These are phyloP conservation scores for Aspergillus leporis DNA, from an alignment of 495 filamentous ascomycete genomes.

Conservation along the genomic window DNA sequence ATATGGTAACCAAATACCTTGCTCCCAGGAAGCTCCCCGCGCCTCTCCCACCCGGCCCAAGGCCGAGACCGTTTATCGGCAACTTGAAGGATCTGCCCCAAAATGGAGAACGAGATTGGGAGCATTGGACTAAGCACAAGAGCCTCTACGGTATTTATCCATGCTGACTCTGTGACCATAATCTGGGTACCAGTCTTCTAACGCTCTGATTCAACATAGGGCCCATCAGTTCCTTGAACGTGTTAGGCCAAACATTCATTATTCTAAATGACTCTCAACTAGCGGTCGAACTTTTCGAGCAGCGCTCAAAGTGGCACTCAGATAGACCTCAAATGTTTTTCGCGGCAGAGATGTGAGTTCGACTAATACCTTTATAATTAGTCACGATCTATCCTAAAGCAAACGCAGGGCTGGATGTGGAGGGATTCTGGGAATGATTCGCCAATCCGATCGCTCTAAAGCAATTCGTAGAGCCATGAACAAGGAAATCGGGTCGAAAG, in stretches of 20 bases:
- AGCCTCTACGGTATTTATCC: slow-evolving; percentile 39
- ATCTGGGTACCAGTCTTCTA: not conserved
- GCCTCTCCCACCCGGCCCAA: slow-evolving; percentile 48
- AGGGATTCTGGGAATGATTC: not conserved
- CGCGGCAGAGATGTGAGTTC: slow-evolving; percentile 10
- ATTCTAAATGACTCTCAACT: slow-evolving; percentile 45
- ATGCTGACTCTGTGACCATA: not conserved
- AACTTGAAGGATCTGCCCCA: slow-evolving; percentile 48
- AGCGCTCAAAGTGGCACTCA: slow-evolving; percentile 41
- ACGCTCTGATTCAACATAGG: slow-evolving; percentile 19
- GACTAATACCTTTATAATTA: no score
- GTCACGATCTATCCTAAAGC: not conserved
- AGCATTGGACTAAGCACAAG: slow-evolving; percentile 53
- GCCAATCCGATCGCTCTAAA: not conserved
- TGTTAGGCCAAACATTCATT: slow-evolving; percentile 45
- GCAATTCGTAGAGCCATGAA: not conserved
- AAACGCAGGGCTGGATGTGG: not conserved
- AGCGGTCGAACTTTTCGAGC: slow-evolving; percentile 44
- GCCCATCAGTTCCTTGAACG: slow-evolving; percentile 50
- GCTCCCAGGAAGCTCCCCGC: slow-evolving; percentile 6
- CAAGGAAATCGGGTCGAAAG: not conserved
- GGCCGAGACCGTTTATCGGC: slow-evolving; percentile 44
- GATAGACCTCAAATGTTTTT: slow-evolving; percentile 37
- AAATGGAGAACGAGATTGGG: slow-evolving; percentile 37
- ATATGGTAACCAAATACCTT: not conserved